phyloP scores from a whole-genome alignment of 1,284 basidiomycete species.

The Heterobasidion irregulare region DNA sequence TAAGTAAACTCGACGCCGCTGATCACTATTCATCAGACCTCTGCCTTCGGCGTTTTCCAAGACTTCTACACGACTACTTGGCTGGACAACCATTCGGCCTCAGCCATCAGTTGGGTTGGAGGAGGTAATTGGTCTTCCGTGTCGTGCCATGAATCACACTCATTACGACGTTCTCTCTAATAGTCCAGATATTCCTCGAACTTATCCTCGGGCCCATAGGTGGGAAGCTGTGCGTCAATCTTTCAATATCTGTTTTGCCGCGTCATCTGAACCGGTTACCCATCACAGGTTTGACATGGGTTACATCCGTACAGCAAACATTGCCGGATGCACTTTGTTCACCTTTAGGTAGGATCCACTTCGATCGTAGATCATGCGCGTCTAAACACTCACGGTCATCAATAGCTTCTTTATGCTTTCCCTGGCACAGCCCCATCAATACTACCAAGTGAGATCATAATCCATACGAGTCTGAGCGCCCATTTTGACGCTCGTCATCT shows the following conservation, averaged over 20 bases:
- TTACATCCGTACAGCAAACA: slow-evolving; percentile 9
- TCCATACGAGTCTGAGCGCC: not conserved
- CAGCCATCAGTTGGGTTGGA: slow-evolving; percentile 17
- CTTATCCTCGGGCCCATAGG: slow-evolving; percentile 10
- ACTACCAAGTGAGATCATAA: slow-evolving; percentile 6
- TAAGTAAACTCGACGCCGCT: not conserved
- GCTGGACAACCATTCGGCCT: slow-evolving; percentile 12
- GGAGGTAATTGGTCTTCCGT: not conserved
- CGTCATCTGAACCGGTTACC: not conserved
- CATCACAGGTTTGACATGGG: slow-evolving; percentile 12
- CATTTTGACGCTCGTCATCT: not conserved
- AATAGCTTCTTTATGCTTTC: slow-evolving; percentile 15
- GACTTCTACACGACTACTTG: slow-evolving; percentile 13
- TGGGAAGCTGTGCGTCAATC: slow-evolving; percentile 11
- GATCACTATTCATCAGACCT: not conserved
- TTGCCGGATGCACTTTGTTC: slow-evolving; percentile 10
- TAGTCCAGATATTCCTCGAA: slow-evolving; percentile 14
- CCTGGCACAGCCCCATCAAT: slow-evolving; percentile 9
- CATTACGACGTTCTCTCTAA: not conserved
- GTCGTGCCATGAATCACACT: not conserved
- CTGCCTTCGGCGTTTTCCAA: slow-evolving; percentile 14
- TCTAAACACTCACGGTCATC: not conserved
- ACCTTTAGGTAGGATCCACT: slow-evolving; percentile 10
- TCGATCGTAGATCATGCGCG: not conserved
- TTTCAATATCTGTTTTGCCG: not conserved